phyloP scores from a whole-genome alignment of 2,329 filamentous ascomycete species.

The Coniella vitis region DNA sequence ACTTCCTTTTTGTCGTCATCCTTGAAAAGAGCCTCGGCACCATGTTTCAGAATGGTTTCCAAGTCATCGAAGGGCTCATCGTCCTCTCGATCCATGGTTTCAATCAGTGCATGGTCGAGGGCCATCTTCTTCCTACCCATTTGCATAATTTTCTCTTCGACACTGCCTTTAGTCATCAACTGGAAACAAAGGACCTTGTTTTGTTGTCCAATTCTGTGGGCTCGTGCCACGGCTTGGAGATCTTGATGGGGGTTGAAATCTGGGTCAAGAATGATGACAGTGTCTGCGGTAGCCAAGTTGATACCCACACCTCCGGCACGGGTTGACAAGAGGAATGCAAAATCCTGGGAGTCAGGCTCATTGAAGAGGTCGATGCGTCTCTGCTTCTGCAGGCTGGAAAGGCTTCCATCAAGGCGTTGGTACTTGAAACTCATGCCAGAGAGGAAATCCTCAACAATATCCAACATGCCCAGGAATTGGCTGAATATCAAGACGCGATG shows the following conservation, averaged over 20 bases:
- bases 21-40: slow-evolving; percentile 78
- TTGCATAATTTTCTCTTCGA: slow-evolving; percentile 94
- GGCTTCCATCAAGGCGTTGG: slow-evolving; percentile 77
- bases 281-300: slow-evolving; percentile 93
- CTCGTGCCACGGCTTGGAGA: slow-evolving; percentile 87
- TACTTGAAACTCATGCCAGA: slow-evolving; percentile 65
- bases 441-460: slow-evolving; percentile 89
- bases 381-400: slow-evolving; percentile 81
- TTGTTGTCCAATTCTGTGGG: slow-evolving; percentile 92
- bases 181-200: slow-evolving; percentile 96
- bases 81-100: slow-evolving; percentile 73
- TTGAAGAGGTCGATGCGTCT: slow-evolving; percentile 93
- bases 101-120: slow-evolving; percentile 88
- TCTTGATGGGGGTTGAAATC: slow-evolving; percentile 99
- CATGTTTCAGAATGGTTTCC: slow-evolving; percentile 81
- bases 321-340: slow-evolving; percentile 89
- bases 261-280: slow-evolving; percentile 93
- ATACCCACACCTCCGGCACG: slow-evolving; percentile 95
- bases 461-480: slow-evolving; percentile 83
- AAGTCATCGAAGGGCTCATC: slow-evolving; percentile 73
- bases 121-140: slow-evolving; percentile 95
- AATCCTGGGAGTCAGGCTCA: slow-evolving; percentile 70
- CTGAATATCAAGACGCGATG: slow-evolving; percentile 94
- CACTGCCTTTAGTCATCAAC: slow-evolving; percentile 79
- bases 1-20: slow-evolving; percentile 62